Percentiles rank a stretch among this genome's conserved stretches.
These are phyloP conservation scores for Chalara sp. DNA, from an alignment of 2,329 filamentous ascomycete genomes.

Conservation along the genomic window DNA sequence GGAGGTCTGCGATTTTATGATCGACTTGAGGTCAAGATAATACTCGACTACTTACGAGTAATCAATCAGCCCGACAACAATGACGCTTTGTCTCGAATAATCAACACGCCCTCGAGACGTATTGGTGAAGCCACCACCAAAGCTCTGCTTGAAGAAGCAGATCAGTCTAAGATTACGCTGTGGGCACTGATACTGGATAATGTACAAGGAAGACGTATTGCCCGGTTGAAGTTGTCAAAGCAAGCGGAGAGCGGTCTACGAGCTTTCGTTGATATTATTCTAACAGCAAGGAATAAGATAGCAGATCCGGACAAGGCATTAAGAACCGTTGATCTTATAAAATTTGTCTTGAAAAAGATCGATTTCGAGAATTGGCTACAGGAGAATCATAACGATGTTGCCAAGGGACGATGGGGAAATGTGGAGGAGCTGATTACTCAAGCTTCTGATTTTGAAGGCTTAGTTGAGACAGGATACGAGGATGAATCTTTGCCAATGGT, in stretches of 20 bases:
- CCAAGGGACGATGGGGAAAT: slow-evolving; percentile 78
- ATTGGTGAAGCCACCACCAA: slow-evolving; percentile 77
- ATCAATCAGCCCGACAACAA: slow-evolving; percentile 82
- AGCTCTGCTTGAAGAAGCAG: slow-evolving; percentile 68
- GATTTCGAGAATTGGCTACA: slow-evolving; percentile 69
- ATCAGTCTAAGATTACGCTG: slow-evolving; percentile 58
- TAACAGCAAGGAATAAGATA: slow-evolving; percentile 49
- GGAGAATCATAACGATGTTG: slow-evolving; percentile 63
- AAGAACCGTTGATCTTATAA: slow-evolving; percentile 33
- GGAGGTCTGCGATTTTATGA: slow-evolving; percentile 89
- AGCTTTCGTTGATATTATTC: slow-evolving; percentile 51
- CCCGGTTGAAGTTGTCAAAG: slow-evolving; percentile 47
- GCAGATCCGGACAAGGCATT: slow-evolving; percentile 17
- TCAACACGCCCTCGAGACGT: slow-evolving; percentile 77
- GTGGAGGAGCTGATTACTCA: slow-evolving; percentile 81
- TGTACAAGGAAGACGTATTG: slow-evolving; percentile 42
- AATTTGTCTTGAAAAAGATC: slow-evolving; percentile 56
- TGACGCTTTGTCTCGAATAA: slow-evolving; percentile 73
- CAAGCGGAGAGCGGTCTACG: slow-evolving; percentile 50
- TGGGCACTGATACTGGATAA: slow-evolving; percentile 66
- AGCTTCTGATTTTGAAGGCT: slow-evolving; percentile 59
- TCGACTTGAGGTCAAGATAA: slow-evolving; percentile 75
- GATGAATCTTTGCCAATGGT: slow-evolving; percentile 59
- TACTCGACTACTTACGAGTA: slow-evolving; percentile 83
- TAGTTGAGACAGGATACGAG: slow-evolving; percentile 27